A percentile compares a stretch with the other conserved stretches of the same genome.
These are phyloP conservation scores for Protomyces macrosporus DNA, from an alignment of 1,139 yeast species.

Conservation along the genomic window DNA sequence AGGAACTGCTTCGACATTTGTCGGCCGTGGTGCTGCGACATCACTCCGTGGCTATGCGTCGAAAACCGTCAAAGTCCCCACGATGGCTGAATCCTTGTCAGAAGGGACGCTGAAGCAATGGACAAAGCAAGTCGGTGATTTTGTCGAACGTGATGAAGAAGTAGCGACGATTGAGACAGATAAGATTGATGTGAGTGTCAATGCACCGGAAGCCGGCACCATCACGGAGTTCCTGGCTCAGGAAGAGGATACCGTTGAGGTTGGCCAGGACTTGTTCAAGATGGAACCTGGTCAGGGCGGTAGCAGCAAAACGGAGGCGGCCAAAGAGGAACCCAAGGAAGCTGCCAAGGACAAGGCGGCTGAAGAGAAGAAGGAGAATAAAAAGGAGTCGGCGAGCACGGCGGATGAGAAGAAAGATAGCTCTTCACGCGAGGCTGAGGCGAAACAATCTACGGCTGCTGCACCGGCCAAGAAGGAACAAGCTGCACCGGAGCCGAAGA, in stretches of 20 bases:
- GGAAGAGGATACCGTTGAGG: conserved; percentile 91
- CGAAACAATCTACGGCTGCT: conserved; percentile 31
- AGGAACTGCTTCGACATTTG: too few relatives aligned
- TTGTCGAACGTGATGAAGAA: conserved; percentile 78
- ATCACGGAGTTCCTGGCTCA: conserved; percentile 74
- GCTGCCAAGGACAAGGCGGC: conserved; percentile 29
- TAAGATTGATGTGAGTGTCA: conserved; percentile 93
- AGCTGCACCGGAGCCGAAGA: conserved; percentile 29
- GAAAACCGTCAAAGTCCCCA: conserved; percentile 69
- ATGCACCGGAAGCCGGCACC: conserved; percentile 89
- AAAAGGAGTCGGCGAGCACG: conserved; percentile 35
- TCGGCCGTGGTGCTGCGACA: too few relatives aligned
- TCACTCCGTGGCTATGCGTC: conserved; percentile 9
- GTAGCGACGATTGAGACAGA: conserved; percentile 98
- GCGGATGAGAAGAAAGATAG: conserved; percentile 36
- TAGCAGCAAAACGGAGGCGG: conserved; percentile 37
- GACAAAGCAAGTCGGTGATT: conserved; percentile 75
- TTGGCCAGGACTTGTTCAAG: conserved; percentile 87
- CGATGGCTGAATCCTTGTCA: conserved; percentile 97
- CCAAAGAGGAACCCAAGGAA: conserved; percentile 33
- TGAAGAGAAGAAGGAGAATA: conserved; percentile 38
- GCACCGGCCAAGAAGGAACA: conserved; percentile 33
- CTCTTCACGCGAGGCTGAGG: conserved; percentile 33
- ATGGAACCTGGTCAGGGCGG: conserved; percentile 85
- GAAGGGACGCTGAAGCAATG: conserved; percentile 90